phyloP scores from a whole-genome alignment of 2,329 filamentous ascomycete species.

The Metarhizium album region DNA sequence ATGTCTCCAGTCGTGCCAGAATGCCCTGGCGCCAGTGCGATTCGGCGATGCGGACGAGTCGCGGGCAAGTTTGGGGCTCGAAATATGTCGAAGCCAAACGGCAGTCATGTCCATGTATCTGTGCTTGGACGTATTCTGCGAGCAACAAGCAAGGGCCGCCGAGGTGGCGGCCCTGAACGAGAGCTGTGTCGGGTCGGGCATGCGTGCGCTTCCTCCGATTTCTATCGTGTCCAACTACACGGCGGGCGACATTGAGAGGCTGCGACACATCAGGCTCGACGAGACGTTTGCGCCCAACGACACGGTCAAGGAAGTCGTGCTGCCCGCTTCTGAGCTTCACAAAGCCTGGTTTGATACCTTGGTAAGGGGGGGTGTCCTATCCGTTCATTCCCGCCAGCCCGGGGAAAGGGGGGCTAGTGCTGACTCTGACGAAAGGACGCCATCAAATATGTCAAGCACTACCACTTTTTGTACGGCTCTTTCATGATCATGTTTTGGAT shows the following conservation, averaged over 20 bases:
- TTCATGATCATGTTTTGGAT: slow-evolving; percentile 31
- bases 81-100: slow-evolving; percentile 20
- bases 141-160: slow-evolving; percentile 11
- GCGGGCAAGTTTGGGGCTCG: slow-evolving; percentile 10
- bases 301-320: slow-evolving; percentile 18
- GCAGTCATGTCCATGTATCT: slow-evolving; percentile 24
- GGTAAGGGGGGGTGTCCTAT: slow-evolving; percentile 12
- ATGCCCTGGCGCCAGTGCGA: slow-evolving; percentile 16
- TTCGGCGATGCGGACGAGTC: slow-evolving; percentile 19
- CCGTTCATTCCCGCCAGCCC: neutral
- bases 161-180: slow-evolving; percentile 21
- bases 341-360: slow-evolving; percentile 27
- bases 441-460: slow-evolving; percentile 20
- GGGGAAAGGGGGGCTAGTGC: neutral
- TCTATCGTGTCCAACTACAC: slow-evolving; percentile 25
- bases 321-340: slow-evolving; percentile 25
- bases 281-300: slow-evolving; percentile 11
- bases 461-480: slow-evolving; percentile 26
- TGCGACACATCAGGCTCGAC: slow-evolving; percentile 19
- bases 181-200: slow-evolving; percentile 20
- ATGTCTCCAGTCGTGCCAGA: slow-evolving; percentile 24
- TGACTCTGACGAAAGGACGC: slow-evolving; percentile 11
- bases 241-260: slow-evolving; percentile 18
- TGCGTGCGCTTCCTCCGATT: slow-evolving; percentile 21
- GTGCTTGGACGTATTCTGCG: slow-evolving; percentile 27